Evolutionary conservation across 2,329 filamentous ascomycete species (phyloP).

Genomic region (Diplodia sapinea): DNA sequence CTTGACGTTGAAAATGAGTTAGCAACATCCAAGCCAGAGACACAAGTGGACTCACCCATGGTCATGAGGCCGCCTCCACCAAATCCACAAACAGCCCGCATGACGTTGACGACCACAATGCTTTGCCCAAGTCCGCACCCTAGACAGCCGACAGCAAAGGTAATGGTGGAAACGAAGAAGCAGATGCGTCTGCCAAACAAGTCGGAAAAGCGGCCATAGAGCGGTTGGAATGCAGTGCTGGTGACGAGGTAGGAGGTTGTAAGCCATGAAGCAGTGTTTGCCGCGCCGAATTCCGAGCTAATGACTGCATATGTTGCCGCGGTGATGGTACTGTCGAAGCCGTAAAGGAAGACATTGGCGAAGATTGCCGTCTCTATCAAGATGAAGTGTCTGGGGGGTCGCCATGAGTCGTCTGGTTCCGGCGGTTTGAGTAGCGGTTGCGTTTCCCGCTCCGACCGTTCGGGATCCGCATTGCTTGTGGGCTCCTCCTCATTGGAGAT

Average conservation of each 20-base stretch:
- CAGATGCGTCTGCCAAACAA: slow-evolving; percentile 45
- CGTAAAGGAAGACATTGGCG: slow-evolving; percentile 68
- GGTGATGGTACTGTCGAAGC: slow-evolving; percentile 55
- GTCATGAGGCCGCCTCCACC: slow-evolving; percentile 44
- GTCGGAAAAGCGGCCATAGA: slow-evolving; percentile 48
- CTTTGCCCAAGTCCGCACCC: slow-evolving; percentile 41
- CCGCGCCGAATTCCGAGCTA: slow-evolving; percentile 53
- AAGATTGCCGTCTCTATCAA: slow-evolving; percentile 58
- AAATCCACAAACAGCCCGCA: slow-evolving; percentile 41
- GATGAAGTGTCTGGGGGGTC: slow-evolving; percentile 36
- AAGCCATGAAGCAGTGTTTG: slow-evolving; percentile 50
- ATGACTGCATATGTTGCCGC: slow-evolving; percentile 51
- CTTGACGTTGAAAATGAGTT: slow-evolving; percentile 23
- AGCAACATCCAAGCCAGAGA: not conserved
- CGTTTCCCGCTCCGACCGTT: not conserved
- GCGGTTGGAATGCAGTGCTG: slow-evolving; percentile 38
- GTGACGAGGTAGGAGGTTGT: slow-evolving; percentile 37
- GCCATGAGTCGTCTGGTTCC: slow-evolving; percentile 33
- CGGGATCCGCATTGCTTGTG: not conserved
- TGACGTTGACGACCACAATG: slow-evolving; percentile 38
- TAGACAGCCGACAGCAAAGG: slow-evolving; percentile 41
- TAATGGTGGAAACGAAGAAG: slow-evolving; percentile 42
- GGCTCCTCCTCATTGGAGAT: not conserved
- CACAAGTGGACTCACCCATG: slow-evolving; percentile 35
- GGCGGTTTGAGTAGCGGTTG: slow-evolving; percentile 1